These are phyloP conservation scores for Suhomyces xylopsoci DNA, from an alignment of 805 yeast species.

Conservation along the genomic window DNA sequence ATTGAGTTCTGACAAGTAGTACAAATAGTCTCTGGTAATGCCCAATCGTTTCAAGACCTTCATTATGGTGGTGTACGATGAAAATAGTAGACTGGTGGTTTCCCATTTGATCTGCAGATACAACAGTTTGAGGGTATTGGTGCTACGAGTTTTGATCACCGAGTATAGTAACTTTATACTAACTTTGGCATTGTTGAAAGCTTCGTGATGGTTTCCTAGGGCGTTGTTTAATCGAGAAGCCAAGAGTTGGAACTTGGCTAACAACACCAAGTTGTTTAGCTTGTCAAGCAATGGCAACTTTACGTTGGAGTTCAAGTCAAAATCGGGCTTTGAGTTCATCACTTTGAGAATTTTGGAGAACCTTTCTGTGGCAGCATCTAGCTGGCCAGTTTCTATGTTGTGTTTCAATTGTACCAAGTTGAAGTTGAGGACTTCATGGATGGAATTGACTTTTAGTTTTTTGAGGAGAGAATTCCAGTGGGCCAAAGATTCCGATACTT, in stretches of 20 bases:
- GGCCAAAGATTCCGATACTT: constrained; percentile 16
- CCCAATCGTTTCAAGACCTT: constrained; percentile 48
- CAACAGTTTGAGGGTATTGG: constrained; percentile 15
- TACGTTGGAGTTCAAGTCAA: constrained; percentile 16
- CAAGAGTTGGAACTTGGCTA: constrained; percentile 36
- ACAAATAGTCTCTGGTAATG: constrained; percentile 54
- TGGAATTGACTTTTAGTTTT: constrained; percentile 3
- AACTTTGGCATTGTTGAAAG: constrained; percentile 42
- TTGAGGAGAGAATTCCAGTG: constrained; percentile 14
- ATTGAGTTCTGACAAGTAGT: constrained; percentile 49
- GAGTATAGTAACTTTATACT: constrained; percentile 54
- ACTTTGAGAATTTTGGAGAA: constrained; percentile 20
- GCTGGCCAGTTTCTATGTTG: constrained; percentile 17
- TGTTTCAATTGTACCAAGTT: constrained; percentile 32
- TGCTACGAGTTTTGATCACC: constrained; percentile 41
- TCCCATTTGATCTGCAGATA: constrained; percentile 32
- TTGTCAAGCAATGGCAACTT: constrained; percentile 15
- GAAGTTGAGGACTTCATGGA: constrained; percentile 19
- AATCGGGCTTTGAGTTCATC: constrained; percentile 27
- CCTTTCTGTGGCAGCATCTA: constrained; percentile 18
- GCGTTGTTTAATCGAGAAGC: constrained; percentile 21
- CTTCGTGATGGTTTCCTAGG: constrained; percentile 19
- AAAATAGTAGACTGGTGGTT: constrained; percentile 31
- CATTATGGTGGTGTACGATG: constrained; percentile 40
- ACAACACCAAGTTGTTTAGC: constrained; percentile 24